Conservation (phyloP, 352 stramenopile genomes). For the Globisporangium camurandrum region DNA sequence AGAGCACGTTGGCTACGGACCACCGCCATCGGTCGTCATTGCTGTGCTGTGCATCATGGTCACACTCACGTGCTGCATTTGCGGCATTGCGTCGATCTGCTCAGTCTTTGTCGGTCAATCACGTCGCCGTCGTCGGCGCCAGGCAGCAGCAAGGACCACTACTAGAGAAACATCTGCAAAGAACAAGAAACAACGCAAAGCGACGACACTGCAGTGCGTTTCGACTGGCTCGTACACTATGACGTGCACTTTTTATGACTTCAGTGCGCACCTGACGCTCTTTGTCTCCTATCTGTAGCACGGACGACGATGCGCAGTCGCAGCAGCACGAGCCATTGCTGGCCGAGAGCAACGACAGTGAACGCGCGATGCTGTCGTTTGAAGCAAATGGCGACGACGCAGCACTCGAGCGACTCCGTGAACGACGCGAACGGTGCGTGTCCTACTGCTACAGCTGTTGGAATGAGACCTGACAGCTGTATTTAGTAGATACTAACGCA, state of each 20-base stretch:
- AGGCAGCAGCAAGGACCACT: too few relatives aligned
- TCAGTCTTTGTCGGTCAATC: slow-evolving; percentile 60
- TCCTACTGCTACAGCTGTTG: too few relatives aligned
- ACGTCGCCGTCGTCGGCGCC: too few relatives aligned
- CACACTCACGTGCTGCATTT: slow-evolving; percentile 77
- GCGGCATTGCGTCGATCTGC: slow-evolving; percentile 68
- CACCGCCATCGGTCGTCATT: slow-evolving; percentile 74
- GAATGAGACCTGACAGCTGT: too few relatives aligned
- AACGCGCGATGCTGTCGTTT: slow-evolving; percentile 45
- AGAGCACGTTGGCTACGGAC: slow-evolving; percentile 76
- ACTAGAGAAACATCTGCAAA: too few relatives aligned
- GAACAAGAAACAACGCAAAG: too few relatives aligned
- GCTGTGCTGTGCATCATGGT: slow-evolving; percentile 76
- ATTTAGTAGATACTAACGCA: too few relatives aligned
- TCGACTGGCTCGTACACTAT: not conserved
- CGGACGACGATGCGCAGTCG: too few relatives aligned
- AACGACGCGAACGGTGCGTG: slow-evolving; percentile 27
- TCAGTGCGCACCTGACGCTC: slow-evolving; percentile 27
- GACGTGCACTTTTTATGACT: not conserved
- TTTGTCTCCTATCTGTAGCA: too few relatives aligned
- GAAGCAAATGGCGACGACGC: slow-evolving; percentile 50
- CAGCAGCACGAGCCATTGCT: slow-evolving; percentile 57
- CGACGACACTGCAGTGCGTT: slow-evolving; percentile 6
- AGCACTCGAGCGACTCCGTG: slow-evolving; percentile 42
- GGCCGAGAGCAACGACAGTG: slow-evolving; percentile 30